Evolutionary conservation across 176 grass and related monocot species (phyloP), one percentile per base, ranked within the genome.

Genomic region (Bolboschoenus planiculmis): DNA sequence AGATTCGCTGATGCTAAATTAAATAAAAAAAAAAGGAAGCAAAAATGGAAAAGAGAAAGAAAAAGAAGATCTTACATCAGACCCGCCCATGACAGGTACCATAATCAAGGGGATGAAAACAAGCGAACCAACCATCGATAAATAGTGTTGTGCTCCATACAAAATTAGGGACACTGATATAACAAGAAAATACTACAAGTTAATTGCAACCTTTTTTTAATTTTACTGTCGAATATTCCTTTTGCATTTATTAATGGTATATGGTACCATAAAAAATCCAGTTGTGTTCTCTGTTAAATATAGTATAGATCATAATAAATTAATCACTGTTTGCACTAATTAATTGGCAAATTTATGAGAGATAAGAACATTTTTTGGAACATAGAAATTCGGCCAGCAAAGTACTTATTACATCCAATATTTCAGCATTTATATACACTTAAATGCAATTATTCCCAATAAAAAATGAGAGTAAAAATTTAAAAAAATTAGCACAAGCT

Each of bases 101-200:
- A 99, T 87, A 82, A 99, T 91, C 90, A 99, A 90, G 85, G 96
- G 96, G 86, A 91, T 90, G 91, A 99, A 95, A 74, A 99, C 89
- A 86, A 99, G 93, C 2, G 96, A 99, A 87, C 96, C 96, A 85
- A 85, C 89, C 83, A 99, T 91, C 83, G 96, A 99, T 78, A 99
- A 90, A 67, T 95, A 95, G 85, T 99, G 96, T 36, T 99, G 96
- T 86, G 91, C 85, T 76, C 92, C 96, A 90, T 99, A 99, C 70
- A 99, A 91, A 71, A 95, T 35, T 59, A 99, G 87, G 75, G 37
- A 73, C 31, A 26, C 96, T 99, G 89, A 71, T 95, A 91, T 78
- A 34, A 74, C 7, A 7, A 74, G n/a, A 27, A 56, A 60, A 85
- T 9, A 56, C 6, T 72, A 36, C 29, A 55, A 39, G 81, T 65